Evolutionary conservation across 495 filamentous ascomycete genomes (phyloP).

Genomic region (Lasiosphaeria hispida): DNA sequence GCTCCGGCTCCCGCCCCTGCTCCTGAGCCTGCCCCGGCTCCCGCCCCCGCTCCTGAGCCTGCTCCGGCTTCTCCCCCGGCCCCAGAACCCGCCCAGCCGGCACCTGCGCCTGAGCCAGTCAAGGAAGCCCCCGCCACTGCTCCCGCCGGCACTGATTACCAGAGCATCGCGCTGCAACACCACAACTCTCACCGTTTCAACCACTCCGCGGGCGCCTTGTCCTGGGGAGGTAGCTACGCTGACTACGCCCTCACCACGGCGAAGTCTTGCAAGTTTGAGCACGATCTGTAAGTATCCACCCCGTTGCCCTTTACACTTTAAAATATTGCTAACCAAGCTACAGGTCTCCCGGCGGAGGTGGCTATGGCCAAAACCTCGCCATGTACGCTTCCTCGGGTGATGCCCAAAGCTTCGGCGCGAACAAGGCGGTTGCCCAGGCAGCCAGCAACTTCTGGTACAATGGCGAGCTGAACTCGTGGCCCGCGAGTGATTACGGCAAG

Average conservation of each 20-base stretch:
- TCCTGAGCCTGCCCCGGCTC: constrained; percentile 20
- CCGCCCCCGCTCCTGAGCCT: constrained; percentile 18
- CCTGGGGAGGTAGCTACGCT: constrained; percentile 62
- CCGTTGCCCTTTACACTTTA: neutral
- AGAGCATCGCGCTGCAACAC: constrained; percentile 51
- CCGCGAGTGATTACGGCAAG: constrained; percentile 37
- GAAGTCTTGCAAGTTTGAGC: constrained; percentile 63
- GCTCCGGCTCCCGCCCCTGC: constrained; percentile 19
- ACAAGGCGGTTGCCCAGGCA: constrained; percentile 55
- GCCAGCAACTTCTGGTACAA: constrained; percentile 85
- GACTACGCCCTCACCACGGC: constrained; percentile 53
- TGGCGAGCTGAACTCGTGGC: constrained; percentile 57
- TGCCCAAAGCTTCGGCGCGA: constrained; percentile 27
- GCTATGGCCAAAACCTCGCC: constrained; percentile 86
- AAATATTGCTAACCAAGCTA: constrained; percentile 9
- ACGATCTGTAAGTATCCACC: constrained; percentile 66
- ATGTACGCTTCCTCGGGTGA: constrained; percentile 36
- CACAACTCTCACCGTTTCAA: constrained; percentile 88
- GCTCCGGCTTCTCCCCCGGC: constrained; percentile 19
- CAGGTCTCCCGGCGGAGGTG: constrained; percentile 53
- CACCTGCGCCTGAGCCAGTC: constrained; percentile 16
- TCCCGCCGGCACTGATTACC: constrained; percentile 29
- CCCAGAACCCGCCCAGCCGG: constrained; percentile 16
- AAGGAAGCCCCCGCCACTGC: constrained; percentile 21
- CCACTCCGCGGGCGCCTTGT: constrained; percentile 66